Evolutionary conservation across 2,329 filamentous ascomycete species (phyloP).

Genomic region (Emergomyces africanus): DNA sequence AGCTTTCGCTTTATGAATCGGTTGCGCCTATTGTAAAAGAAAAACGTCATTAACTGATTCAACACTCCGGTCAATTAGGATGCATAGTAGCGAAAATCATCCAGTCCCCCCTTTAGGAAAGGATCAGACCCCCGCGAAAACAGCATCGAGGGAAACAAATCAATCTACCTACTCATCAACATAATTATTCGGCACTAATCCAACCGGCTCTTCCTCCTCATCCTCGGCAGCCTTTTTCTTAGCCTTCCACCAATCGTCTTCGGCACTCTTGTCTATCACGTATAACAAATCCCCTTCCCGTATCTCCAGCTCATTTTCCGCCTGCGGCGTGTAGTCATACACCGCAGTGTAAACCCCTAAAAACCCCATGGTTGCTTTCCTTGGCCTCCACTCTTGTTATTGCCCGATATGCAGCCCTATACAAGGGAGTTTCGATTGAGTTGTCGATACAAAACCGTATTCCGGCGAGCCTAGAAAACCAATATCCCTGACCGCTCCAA

Average conservation of each 20-base stretch:
- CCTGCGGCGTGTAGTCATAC: conserved; percentile 86
- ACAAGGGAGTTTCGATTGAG: not conserved
- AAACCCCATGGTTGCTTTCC: conserved; percentile 60
- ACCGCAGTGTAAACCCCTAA: conserved; percentile 79
- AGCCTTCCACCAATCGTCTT: conserved; percentile 88
- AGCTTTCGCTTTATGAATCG: conserved; percentile 63
- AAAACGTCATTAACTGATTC: not conserved
- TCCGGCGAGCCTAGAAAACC: not conserved
- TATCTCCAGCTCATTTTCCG: conserved; percentile 73
- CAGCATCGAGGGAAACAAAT: conserved; percentile 9
- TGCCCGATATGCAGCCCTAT: not conserved
- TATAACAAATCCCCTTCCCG: conserved; percentile 80
- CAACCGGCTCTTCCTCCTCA: conserved; percentile 83
- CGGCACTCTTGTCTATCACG: conserved; percentile 65
- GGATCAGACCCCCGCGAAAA: too few species aligned
- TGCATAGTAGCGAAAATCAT: not conserved
- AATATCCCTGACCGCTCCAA: not conserved
- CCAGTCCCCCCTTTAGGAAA: not conserved
- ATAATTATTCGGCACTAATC: conserved; percentile 88
- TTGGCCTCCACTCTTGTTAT: conserved; percentile 4
- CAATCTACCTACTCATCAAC: conserved; percentile 61
- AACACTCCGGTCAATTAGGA: not conserved
- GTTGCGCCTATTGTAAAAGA: conserved; percentile 42
- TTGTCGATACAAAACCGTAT: not conserved
- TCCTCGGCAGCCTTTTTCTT: conserved; percentile 77